Conservation (phyloP, 2,329 filamentous ascomycete genomes). For the Diatrype stigma region DNA sequence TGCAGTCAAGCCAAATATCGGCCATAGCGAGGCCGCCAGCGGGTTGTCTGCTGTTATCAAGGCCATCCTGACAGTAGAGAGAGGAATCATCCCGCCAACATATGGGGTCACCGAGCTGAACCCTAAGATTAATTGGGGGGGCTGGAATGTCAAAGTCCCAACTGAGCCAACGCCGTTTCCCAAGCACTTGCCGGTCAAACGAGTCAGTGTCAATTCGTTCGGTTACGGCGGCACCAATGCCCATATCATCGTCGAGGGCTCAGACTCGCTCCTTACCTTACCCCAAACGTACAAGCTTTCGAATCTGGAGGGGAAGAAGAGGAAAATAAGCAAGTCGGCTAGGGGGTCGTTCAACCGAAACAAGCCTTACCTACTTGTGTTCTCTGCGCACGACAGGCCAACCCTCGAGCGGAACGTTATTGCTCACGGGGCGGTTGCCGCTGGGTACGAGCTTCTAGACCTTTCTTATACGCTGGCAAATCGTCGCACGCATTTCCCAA, state of each 20-base stretch:
- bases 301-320: no score
- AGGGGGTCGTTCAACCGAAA: background rate
- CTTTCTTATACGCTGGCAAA: no score
- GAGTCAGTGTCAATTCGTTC: background rate
- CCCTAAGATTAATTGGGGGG: background rate
- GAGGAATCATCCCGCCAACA: background rate
- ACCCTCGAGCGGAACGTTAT: no score
- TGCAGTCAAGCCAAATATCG: background rate
- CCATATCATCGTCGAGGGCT: slow-evolving; percentile 13
- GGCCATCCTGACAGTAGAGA: background rate
- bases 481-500: no score
- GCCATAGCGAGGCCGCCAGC: background rate
- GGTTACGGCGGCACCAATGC: slow-evolving; percentile 6
- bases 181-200: background rate
- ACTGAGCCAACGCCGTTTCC: background rate
- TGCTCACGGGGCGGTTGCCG: no score
- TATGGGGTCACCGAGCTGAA: background rate
- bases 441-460: no score
- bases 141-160: background rate
- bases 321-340: no score
- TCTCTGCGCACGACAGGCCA: slow-evolving; percentile 18
- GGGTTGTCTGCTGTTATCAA: background rate
- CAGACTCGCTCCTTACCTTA: background rate
- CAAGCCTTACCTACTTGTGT: slow-evolving; percentile 10
- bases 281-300: no score